Percentiles rank a stretch among this genome's conserved stretches.
Evolutionary conservation across 345 rosid genomes (phyloP).

Genomic region (Kernera saxatilis): DNA sequence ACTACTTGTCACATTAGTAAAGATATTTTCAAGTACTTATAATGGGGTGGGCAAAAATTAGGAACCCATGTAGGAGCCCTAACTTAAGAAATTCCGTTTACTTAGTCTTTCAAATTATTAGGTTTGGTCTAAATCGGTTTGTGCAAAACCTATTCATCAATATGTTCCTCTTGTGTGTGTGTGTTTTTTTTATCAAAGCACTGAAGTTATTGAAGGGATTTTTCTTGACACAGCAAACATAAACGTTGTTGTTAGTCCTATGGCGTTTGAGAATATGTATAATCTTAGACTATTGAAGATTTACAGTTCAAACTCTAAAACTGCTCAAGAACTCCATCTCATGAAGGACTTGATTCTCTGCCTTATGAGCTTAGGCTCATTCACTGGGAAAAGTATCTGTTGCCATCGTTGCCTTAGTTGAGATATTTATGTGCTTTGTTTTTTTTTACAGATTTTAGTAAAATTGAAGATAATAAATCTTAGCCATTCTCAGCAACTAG

Average conservation of each 20-base stretch:
- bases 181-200: background rate
- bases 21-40: background rate
- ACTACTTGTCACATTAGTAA: background rate
- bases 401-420: background rate
- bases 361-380: constrained; percentile 18
- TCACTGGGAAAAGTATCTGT: constrained; percentile 26
- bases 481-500: constrained; percentile 2
- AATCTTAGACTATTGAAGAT: constrained; percentile 19
- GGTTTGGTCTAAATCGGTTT: background rate
- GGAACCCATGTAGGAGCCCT: no score
- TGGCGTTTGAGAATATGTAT: constrained; percentile 20
- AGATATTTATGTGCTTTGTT: background rate
- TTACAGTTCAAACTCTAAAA: background rate
- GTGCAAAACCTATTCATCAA: background rate
- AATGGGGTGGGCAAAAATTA: background rate
- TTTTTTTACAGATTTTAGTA: background rate
- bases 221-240: background rate
- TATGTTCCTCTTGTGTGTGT: background rate
- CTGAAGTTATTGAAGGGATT: constrained; percentile 26
- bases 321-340: background rate
- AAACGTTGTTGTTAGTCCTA: background rate
- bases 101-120: background rate
- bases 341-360: background rate
- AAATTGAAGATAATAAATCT: constrained; percentile 8
- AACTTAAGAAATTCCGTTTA: no score